Base-by-base conservation (phyloP, 768 basidiomycete species). In the Leucogyrophana mollusca region DNA sequence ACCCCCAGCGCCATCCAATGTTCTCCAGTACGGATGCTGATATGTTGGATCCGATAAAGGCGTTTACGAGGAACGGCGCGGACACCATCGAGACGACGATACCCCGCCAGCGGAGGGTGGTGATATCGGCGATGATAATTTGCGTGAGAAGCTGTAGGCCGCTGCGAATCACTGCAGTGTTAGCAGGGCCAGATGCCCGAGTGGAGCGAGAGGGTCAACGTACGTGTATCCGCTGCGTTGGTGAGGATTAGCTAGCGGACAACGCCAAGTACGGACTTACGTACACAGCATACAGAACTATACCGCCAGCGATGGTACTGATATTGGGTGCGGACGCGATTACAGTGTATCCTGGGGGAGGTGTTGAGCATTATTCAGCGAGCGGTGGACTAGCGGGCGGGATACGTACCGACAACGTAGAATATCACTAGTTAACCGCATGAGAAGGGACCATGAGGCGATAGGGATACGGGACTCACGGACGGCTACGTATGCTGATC, bases 1-100 rank as follows among this genome's bases (percentile, higher is more conserved):
- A 86, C 24, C 84, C 84, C 84, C 84, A 85, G 60, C 84, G 64
- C 84, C 84, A 86, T 6, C 78, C 77, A 34, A 75, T 45, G 27
- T 77, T 66, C 49, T 66, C 65, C 18, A 74, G 54, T 22, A 76
- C 60, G 17, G 53, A 48, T 6, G 78, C 57, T n/a, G 79, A 71
- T 39, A 85, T 74, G 55, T 80, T 81, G n/a, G 78, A 68, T n/a
- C 82, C 81, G 46, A 85, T 67, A 56, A 83, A 84, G 2, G 71
- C 79, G 58, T 85, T 85, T 60, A 85, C 68, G 49, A 85, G 64
- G 63, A 79, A 82, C 3, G 79, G 79, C 34, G 71, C 50, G 6
- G 74, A 72, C 10, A 71, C 72, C 22, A 81, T 62, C 6, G 66
- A 65, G 6, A 69, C 70, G 21, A 80, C 72, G 18, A 80, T 59